phyloP scores from a whole-genome alignment of 805 yeast species.

The Starmerella asiatica region DNA sequence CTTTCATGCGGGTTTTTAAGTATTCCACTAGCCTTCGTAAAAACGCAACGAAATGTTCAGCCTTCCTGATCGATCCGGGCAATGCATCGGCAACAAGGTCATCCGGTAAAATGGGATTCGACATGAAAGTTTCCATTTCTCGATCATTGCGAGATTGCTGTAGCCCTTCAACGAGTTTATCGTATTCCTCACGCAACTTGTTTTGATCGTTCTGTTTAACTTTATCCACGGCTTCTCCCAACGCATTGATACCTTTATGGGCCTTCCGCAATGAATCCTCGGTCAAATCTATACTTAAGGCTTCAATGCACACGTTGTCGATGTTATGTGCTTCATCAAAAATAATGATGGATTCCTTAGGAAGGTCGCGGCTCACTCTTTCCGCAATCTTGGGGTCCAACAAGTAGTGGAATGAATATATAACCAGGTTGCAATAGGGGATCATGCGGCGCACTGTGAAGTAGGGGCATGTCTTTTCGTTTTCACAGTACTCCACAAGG shows the following conservation, averaged over 20 bases:
- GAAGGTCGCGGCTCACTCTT: slow-evolving; percentile 79
- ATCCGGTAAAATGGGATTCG: slow-evolving; percentile 74
- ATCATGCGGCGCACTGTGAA: slow-evolving; percentile 97
- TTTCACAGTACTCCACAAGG: slow-evolving; percentile 61
- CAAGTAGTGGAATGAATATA: slow-evolving; percentile 91
- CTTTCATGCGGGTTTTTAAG: slow-evolving; percentile 93
- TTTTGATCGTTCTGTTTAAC: slow-evolving; percentile 73
- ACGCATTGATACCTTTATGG: slow-evolving; percentile 66
- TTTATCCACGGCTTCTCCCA: slow-evolving; percentile 70
- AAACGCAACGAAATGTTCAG: slow-evolving; percentile 92
- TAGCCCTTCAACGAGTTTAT: slow-evolving; percentile 76
- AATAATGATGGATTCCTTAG: slow-evolving; percentile 84
- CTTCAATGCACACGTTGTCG: slow-evolving; percentile 96
- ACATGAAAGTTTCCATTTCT: slow-evolving; percentile 56
- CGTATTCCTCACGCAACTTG: slow-evolving; percentile 79
- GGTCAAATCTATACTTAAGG: slow-evolving; percentile 79
- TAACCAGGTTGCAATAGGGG: slow-evolving; percentile 75
- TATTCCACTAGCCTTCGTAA: slow-evolving; percentile 87
- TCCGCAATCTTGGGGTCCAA: slow-evolving; percentile 96
- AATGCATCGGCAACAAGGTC: slow-evolving; percentile 84
- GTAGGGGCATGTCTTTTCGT: slow-evolving; percentile 80
- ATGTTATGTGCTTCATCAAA: slow-evolving; percentile 98
- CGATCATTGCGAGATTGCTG: slow-evolving; percentile 52
- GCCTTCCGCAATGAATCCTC: slow-evolving; percentile 81
- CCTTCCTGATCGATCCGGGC: slow-evolving; percentile 94